Base-by-base conservation (phyloP, 2,329 filamentous ascomycete genomes). In the Alternaria consortialis region DNA sequence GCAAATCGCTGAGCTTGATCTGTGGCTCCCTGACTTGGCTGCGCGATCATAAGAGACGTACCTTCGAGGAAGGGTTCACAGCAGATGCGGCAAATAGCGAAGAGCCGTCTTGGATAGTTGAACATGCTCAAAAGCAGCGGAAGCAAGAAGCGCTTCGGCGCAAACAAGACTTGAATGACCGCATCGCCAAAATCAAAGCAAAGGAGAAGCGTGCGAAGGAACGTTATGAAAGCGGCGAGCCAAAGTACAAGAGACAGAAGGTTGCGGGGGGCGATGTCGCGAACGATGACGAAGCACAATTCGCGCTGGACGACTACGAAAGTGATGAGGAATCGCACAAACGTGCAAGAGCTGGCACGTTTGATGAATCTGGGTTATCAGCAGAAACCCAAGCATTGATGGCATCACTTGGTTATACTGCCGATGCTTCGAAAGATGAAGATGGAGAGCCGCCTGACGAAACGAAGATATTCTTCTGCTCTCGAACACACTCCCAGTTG, bases 11-110 rank as follows among this genome's bases (percentile, higher is more conserved):
- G 44, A 97, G 94, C 66, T 84, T 97, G 29, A 95, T 97, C 64
- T 97, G 94, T 75, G 91, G 90, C 40, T 90, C 93, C 6, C 79
- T 97, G 71, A 97, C 93, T 3, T 97, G 94, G 94, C 84, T 97
- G n/a, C 89, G 94, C 48, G 87, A 92, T 58, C 87, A 94, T 79
- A 94, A 96, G 76, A 83, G 88, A 79, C 76, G 83, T 72, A 68
- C 77, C 62, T 79, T 90, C 82, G 78, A 90, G 82, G 77, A 84
- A 74, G 66, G 85, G 71, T 46, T 85, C 83, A 58, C 83, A 76
- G 59, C 79, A 73, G 59, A 84, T 77, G 48, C 83, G 63, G 74
- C 20, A 69, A 84, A 83, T 53, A 83, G 88, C 57, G 90, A 91
- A 67, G 93, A 97, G 70, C 93, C 93, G 0, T 87, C 89, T 2